phyloP scores from a whole-genome alignment of 1,284 basidiomycete genomes.

The Leccinum pachyderme region DNA sequence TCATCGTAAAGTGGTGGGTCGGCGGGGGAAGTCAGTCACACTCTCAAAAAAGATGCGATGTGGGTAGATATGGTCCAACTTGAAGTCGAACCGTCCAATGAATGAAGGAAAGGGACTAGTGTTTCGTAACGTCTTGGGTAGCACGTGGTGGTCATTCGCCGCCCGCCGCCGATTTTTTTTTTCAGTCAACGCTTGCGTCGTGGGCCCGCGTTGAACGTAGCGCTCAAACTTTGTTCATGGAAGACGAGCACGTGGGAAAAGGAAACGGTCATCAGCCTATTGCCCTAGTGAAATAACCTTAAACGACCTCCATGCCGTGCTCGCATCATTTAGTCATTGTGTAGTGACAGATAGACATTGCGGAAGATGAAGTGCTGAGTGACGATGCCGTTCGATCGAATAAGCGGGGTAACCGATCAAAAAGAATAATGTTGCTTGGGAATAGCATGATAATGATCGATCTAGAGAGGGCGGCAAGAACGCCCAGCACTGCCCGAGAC shows the following conservation, averaged over 20 bases:
- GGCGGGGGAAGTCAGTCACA: background rate
- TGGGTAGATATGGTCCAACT: background rate
- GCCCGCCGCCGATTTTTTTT: background rate
- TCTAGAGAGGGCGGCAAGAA: background rate
- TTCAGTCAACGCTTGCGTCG: background rate
- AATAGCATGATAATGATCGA: conserved; percentile 5
- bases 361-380: background rate
- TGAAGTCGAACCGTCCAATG: background rate
- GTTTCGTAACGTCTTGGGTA: background rate
- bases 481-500: conserved; percentile 1
- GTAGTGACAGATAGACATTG: background rate
- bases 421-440: background rate
- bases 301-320: background rate
- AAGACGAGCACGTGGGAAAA: background rate
- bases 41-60: background rate
- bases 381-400: conserved; percentile 3
- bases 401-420: conserved; percentile 1
- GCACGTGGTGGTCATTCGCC: background rate
- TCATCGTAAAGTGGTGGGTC: background rate
- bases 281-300: background rate
- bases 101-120: background rate
- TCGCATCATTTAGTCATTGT: background rate
- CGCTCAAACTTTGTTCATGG: background rate
- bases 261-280: background rate
- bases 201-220: background rate